Conservation (phyloP, 805 yeast genomes). For the Candida takata region DNA sequence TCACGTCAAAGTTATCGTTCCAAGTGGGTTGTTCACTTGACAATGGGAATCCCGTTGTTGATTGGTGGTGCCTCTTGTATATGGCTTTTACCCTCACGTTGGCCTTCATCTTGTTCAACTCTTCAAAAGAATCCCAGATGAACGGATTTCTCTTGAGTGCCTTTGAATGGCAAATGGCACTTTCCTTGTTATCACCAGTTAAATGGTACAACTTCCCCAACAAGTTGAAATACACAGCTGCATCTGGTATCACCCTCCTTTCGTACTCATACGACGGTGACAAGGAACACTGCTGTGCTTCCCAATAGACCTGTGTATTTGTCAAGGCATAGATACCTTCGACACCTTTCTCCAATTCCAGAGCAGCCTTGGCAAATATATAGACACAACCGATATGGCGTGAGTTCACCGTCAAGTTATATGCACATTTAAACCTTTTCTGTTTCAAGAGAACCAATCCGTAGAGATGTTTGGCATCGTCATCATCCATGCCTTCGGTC, state of each 20-base stretch:
- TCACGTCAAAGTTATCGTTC: conserved; percentile 8
- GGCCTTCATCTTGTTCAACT: conserved; percentile 66
- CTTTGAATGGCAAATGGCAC: conserved; percentile 59
- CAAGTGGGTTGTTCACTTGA: conserved; percentile 1
- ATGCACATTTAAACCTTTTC: conserved; percentile 56
- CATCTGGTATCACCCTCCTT: conserved; percentile 45
- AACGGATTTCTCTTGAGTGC: conserved; percentile 72
- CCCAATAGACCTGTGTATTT: conserved; percentile 33
- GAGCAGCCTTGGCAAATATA: conserved; percentile 63
- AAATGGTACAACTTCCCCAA: conserved; percentile 62
- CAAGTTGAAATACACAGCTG: conserved; percentile 59
- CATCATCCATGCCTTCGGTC: conserved; percentile 29
- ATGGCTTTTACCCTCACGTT: conserved; percentile 53
- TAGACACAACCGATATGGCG: conserved; percentile 70
- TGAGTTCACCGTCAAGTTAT: conserved; percentile 38
- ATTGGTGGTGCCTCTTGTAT: conserved; percentile 27
- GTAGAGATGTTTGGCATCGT: conserved; percentile 61
- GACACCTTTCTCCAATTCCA: conserved; percentile 43
- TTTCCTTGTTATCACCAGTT: conserved; percentile 54
- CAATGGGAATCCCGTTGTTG: conserved; percentile 12
- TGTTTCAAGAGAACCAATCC: conserved; percentile 59
- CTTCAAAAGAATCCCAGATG: conserved; percentile 81
- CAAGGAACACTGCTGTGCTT: conserved; percentile 9
- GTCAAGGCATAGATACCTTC: conserved; percentile 57
- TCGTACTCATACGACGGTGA: conserved; percentile 32